Conservation (phyloP, 73 alveolate species). For the Blepharisma stoltei region DNA sequence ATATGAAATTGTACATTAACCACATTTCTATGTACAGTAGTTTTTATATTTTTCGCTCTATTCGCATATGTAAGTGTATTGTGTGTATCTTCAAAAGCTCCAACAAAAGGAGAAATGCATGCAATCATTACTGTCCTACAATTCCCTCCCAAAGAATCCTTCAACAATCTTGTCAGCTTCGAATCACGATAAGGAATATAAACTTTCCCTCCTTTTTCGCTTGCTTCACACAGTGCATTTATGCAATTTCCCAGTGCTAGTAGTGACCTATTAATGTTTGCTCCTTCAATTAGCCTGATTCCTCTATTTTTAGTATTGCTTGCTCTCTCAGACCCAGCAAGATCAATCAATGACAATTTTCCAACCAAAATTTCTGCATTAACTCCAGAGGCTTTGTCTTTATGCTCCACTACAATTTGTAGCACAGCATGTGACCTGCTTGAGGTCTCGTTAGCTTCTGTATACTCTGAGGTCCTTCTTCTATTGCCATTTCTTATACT, state of each 20-base stretch:
- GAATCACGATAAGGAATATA: constrained; percentile 95
- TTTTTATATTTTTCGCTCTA: constrained; percentile 97
- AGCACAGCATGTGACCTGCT: constrained; percentile 82
- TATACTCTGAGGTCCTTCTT: constrained; percentile 77
- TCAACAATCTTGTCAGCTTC: constrained; percentile 91
- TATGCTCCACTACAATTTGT: constrained; percentile 55
- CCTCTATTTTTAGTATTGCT: constrained; percentile 95
- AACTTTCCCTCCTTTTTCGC: constrained; percentile 67
- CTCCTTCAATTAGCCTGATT: constrained; percentile 97
- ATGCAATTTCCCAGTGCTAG: constrained; percentile 98
- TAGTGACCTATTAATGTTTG: constrained; percentile 93
- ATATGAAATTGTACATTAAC: constrained; percentile 93
- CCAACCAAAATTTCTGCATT: constrained; percentile 82
- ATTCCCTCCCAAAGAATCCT: constrained; percentile 98
- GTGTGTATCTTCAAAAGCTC: constrained; percentile 93
- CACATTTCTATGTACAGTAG: constrained; percentile 83
- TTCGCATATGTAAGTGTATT: constrained; percentile 98
- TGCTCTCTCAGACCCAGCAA: constrained; percentile 98
- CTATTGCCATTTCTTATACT: constrained; percentile 44
- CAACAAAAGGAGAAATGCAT: constrained; percentile 81
- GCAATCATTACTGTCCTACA: constrained; percentile 99
- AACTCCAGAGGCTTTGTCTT: constrained; percentile 74
- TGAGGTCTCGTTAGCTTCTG: constrained; percentile 71
- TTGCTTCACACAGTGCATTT: constrained; percentile 91
- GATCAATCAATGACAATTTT: constrained; percentile 88